A percentile compares a stretch with the other conserved stretches of the same genome.
Conservation (phyloP, 306 rosid species). For the Quercus cerris region DNA sequence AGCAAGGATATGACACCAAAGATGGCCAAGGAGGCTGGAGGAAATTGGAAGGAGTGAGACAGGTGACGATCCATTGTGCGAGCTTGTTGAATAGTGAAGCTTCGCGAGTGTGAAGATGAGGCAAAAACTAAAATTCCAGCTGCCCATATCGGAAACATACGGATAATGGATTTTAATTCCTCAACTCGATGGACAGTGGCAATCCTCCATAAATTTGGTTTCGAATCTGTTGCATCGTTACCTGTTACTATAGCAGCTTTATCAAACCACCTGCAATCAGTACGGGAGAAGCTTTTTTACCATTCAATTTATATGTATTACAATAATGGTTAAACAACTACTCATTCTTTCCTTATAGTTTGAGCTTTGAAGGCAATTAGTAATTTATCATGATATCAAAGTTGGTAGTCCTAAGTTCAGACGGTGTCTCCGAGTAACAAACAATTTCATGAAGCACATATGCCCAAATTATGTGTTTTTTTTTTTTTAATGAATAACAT, state of each 20-base stretch:
- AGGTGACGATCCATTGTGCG: conserved; percentile 68
- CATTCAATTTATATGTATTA: background rate
- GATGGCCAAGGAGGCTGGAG: conserved; percentile 68
- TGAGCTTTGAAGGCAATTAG: too few species aligned
- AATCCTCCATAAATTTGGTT: conserved; percentile 63
- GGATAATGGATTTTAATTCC: conserved; percentile 65
- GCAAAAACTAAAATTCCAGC: conserved; percentile 54
- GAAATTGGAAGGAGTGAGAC: conserved; percentile 50
- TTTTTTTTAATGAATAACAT: too few species aligned
- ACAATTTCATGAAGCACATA: too few species aligned
- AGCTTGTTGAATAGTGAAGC: conserved; percentile 74
- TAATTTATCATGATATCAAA: too few species aligned
- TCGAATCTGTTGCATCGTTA: conserved; percentile 20
- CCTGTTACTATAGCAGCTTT: conserved; percentile 63
- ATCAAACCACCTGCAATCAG: conserved; percentile 58
- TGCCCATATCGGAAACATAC: conserved; percentile 77
- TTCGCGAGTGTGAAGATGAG: conserved; percentile 53
- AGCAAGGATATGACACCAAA: conserved; percentile 58
- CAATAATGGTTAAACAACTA: too few species aligned
- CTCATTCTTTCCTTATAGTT: too few species aligned
- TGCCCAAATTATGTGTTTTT: too few species aligned
- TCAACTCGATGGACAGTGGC: conserved; percentile 76
- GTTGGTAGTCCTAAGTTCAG: background rate
- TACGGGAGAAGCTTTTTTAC: background rate
- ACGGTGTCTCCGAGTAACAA: too few species aligned